Evolutionary conservation across 2,329 filamentous ascomycete species (phyloP).

Genomic region (Mycosphaerelloides madeirae): DNA sequence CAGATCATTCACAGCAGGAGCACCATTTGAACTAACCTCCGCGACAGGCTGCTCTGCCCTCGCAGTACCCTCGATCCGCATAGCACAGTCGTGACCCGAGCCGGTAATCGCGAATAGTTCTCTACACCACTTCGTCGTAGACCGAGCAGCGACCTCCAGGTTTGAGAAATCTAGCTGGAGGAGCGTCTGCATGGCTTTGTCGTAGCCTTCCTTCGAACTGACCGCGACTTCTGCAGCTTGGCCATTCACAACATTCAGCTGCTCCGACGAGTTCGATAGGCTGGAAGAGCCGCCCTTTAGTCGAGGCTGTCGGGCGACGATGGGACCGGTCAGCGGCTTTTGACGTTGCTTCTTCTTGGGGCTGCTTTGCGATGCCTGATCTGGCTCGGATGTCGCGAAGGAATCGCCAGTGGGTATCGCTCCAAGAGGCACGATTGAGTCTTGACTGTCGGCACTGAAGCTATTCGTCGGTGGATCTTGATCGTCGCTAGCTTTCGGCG

Average conservation of each 20-base stretch:
- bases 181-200: conserved; percentile 53
- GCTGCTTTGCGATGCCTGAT: conserved; percentile 2
- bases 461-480: not conserved
- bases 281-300: conserved; percentile 26
- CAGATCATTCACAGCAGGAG: conserved; percentile 26
- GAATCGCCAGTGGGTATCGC: conserved; percentile 6
- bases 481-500: conserved; percentile 40
- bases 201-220: conserved; percentile 35
- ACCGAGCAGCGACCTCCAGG: conserved; percentile 56
- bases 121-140: conserved; percentile 65
- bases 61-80: conserved; percentile 19
- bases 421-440: conserved; percentile 7
- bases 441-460: conserved; percentile 16
- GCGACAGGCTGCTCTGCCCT: not conserved
- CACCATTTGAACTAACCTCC: conserved; percentile 3
- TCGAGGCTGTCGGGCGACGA: conserved; percentile 59
- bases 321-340: conserved; percentile 52
- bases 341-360: conserved; percentile 35
- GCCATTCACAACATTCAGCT: conserved; percentile 13
- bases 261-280: conserved; percentile 8
- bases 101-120: conserved; percentile 49
- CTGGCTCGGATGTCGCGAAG: not conserved
- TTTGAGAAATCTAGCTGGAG: conserved; percentile 70
- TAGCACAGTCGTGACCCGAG: conserved; percentile 15
- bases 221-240: conserved; percentile 17